Base-by-base conservation (phyloP, 2,329 filamentous ascomycete species). In the Sordariomycetes sp. region DNA sequence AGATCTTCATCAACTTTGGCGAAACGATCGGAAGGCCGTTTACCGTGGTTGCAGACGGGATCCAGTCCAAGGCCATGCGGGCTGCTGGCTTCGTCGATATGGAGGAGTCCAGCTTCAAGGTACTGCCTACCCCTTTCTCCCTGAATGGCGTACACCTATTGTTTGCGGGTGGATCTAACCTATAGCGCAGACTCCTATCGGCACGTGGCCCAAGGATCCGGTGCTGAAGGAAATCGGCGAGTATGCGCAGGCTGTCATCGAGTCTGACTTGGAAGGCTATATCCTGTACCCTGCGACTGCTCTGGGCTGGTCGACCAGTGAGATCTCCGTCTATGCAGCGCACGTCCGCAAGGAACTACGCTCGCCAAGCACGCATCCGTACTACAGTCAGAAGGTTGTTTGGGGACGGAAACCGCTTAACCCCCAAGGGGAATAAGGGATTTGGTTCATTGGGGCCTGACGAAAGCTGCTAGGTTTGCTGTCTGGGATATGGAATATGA, bases 61-160 rank as follows among this genome's bases (percentile, higher is more conserved):
- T 59, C 1, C 63, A 65, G 43, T 40, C 61, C 12, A 56, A 56
- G 37, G 54, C 25, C 28, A 62, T 68, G 54, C 70, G 65, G 67
- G 76, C 68, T 1, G 71, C 74, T 40, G 80, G 80, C 40, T 80
- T 78, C 1, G 80, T 64, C 8, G 64, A 63, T 24, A 62, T 68
- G 16, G 50, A 59, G n/a, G 62, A 63, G 52, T 60, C 62, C 20
- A 60, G 61, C 14, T 62, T 64, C 52, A 68, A 68, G 62, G 60
- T 67, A 35, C 11, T 78, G 80, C 1, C 79, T 81, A 7, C 80
- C 83, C 63, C 79, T 80, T 65, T 1, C 65, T 66, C 0, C 65
- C 70, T 5, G n/a, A n/a, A n/a, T n/a, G n/a, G n/a, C n/a, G n/a
- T n/a, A n/a, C n/a, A n/a, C n/a, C n/a, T n/a, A n/a, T n/a, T n/a